Conservation (phyloP, 2,329 filamentous ascomycete genomes). For the Phialophora expanda region DNA sequence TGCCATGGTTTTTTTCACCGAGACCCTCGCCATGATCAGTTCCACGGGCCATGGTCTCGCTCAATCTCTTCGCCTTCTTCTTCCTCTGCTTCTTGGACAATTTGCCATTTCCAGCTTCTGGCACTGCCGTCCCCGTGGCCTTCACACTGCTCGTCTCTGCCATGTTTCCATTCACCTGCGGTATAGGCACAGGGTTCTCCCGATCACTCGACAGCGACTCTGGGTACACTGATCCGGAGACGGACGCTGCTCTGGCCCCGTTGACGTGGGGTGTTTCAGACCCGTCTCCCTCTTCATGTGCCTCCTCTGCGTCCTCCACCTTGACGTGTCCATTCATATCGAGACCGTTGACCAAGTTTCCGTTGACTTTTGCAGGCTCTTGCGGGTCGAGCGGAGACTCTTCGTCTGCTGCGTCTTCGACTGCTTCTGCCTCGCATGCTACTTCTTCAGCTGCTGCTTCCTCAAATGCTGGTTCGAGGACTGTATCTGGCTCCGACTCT, state of each 20-base stretch:
- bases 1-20: background rate
- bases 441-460: background rate
- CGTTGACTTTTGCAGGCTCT: background rate
- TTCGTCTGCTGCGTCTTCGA: background rate
- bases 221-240: background rate
- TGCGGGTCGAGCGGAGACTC: background rate
- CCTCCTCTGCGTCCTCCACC: constrained; percentile 8
- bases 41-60: constrained; percentile 9
- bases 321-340: background rate
- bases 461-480: background rate
- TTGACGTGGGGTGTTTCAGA: constrained; percentile 10
- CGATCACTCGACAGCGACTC: constrained; percentile 6
- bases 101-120: background rate
- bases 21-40: background rate
- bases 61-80: constrained; percentile 18
- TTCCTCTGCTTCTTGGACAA: constrained; percentile 4
- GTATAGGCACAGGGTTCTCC: background rate
- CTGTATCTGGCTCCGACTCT: no score
- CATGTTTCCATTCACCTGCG: background rate
- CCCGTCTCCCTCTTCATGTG: constrained; percentile 1
- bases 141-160: background rate
- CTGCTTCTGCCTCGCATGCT: no score
- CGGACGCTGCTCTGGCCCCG: background rate
- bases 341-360: background rate
- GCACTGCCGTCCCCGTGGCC: background rate